Conservation (phyloP, 331 rosid species). For the Prunus yedoensis region DNA sequence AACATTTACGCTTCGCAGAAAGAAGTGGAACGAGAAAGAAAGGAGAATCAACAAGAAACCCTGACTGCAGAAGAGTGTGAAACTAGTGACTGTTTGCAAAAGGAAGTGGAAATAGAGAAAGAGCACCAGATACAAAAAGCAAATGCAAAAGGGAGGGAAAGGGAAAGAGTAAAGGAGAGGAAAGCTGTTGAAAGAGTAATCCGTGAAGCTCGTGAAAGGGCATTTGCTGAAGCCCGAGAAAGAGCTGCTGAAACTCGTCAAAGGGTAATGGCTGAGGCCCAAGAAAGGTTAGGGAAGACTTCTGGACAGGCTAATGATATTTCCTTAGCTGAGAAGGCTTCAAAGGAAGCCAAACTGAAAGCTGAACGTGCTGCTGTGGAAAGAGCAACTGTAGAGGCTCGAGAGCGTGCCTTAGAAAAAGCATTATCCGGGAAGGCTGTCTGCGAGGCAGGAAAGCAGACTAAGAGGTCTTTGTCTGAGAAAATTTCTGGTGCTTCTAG, state of each 20-base stretch:
- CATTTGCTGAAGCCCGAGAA: constrained; percentile 82
- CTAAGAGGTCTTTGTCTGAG: constrained; percentile 48
- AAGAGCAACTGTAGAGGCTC: no score
- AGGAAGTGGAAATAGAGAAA: constrained; percentile 49
- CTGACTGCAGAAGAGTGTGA: constrained; percentile 41
- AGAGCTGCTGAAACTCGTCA: constrained; percentile 73
- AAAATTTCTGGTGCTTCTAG: constrained; percentile 37
- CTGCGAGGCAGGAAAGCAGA: constrained; percentile 64
- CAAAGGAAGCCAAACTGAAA: constrained; percentile 78
- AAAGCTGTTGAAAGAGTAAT: constrained; percentile 80
- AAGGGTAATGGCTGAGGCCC: constrained; percentile 54
- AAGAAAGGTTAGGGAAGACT: constrained; percentile 59
- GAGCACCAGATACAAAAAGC: constrained; percentile 48
- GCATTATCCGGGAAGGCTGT: constrained; percentile 77
- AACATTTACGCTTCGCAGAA: background rate
- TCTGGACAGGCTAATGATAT: constrained; percentile 50
- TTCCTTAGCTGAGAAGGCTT: constrained; percentile 65
- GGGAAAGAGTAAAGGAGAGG: constrained; percentile 69
- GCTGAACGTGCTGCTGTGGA: constrained; percentile 92
- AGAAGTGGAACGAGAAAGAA: constrained; percentile 17
- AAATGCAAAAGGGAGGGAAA: constrained; percentile 63
- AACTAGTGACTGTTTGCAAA: constrained; percentile 28
- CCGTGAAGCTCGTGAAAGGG: constrained; percentile 92
- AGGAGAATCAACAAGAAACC: constrained; percentile 22
- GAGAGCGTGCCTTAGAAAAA: constrained; percentile 81